Evolutionary conservation across 148 eudicot species (phyloP).

Genomic region (Fallopia convolvulus): DNA sequence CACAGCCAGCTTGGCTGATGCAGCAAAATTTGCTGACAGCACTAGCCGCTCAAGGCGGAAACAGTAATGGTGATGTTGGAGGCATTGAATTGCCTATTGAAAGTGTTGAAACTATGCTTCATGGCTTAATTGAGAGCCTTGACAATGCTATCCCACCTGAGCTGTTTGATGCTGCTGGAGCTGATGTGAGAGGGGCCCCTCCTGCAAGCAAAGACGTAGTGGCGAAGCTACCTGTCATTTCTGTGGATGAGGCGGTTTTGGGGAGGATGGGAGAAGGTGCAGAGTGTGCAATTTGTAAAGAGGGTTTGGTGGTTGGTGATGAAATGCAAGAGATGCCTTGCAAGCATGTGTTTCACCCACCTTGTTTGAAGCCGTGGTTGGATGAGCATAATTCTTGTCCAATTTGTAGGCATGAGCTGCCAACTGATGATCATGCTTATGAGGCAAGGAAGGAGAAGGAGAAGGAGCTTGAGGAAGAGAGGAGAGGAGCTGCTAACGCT

Average conservation of each 20-base stretch:
- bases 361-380: conserved; percentile 94
- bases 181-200: conserved; percentile 37
- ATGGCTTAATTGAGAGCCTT: conserved; percentile 51
- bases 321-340: conserved; percentile 93
- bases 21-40: conserved; percentile 54
- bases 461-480: conserved; percentile 90
- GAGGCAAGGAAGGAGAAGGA: conserved; percentile 95
- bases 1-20: conserved; percentile 78
- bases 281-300: conserved; percentile 80
- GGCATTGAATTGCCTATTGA: conserved; percentile 15
- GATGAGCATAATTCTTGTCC: conserved; percentile 96
- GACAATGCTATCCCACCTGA: conserved; percentile 45
- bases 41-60: conserved; percentile 38
- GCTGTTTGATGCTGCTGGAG: conserved; percentile 19
- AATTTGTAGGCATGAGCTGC: conserved; percentile 80
- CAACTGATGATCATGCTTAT: conserved; percentile 84
- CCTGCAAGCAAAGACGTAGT: conserved; percentile 92
- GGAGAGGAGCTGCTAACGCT: conserved; percentile 97
- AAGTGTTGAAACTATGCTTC: conserved; percentile 25
- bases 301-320: conserved; percentile 56
- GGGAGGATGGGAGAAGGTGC: conserved; percentile 60
- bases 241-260: conserved; percentile 41
- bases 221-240: conserved; percentile 65
- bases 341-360: conserved; percentile 80
- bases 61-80: conserved; percentile 15